These are phyloP conservation scores for Coemansia sp. DNA, from an alignment of 192 early-diverging fungal genomes.

Conservation along the genomic window DNA sequence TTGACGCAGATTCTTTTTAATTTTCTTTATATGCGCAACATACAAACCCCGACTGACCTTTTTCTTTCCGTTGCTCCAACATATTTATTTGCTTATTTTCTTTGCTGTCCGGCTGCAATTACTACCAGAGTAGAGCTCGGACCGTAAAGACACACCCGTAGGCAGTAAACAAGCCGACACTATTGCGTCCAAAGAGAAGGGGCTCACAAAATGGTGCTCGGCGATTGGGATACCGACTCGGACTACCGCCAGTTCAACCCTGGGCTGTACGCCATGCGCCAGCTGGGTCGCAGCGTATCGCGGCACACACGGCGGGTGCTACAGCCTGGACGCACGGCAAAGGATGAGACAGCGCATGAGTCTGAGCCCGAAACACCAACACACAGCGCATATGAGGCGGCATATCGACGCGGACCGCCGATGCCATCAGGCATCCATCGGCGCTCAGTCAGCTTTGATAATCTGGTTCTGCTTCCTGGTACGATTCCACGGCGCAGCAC, in stretches of 20 bases:
- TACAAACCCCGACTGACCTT: neutral
- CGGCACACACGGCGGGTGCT: slow-evolving; percentile 30
- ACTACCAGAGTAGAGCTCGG: neutral
- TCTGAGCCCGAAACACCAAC: neutral
- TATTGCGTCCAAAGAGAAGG: neutral
- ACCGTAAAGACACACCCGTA: neutral
- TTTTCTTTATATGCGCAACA: neutral
- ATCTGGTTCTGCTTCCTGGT: slow-evolving; percentile 32
- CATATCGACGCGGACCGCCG: slow-evolving; percentile 35
- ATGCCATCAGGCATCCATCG: slow-evolving; percentile 49
- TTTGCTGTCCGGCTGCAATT: neutral
- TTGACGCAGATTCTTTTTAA: neutral
- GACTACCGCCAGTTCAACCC: slow-evolving; percentile 46
- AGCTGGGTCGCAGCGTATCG: slow-evolving; percentile 49
- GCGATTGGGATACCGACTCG: slow-evolving; percentile 49
- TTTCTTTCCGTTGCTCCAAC: neutral
- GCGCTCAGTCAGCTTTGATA: slow-evolving; percentile 52
- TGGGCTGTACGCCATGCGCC: slow-evolving; percentile 46
- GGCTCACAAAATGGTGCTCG: slow-evolving; percentile 21
- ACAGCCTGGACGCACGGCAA: slow-evolving; percentile 7
- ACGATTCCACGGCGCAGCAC: slow-evolving; percentile 39
- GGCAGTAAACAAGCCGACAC: neutral
- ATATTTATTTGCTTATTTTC: neutral
- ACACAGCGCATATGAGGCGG: neutral
- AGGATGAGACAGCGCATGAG: slow-evolving; percentile 7